Percentiles rank a stretch among this genome's conserved stretches.
Evolutionary conservation across 352 stramenopile species (phyloP).

Genomic region (Globisporangium sylvaticum): DNA sequence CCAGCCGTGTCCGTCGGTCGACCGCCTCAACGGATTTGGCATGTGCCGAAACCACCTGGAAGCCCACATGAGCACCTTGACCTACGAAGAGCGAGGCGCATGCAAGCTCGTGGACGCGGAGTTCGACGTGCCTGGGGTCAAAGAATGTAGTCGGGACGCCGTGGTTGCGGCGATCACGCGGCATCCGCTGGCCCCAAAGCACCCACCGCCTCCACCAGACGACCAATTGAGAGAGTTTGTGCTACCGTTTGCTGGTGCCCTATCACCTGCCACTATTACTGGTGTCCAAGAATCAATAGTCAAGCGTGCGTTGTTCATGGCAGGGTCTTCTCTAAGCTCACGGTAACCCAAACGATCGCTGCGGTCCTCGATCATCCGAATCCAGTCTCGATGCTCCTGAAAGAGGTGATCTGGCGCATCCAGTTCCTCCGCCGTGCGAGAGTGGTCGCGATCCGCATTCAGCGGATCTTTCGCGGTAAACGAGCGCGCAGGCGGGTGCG

Average conservation of each 20-base stretch:
- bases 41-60: conserved; percentile 73
- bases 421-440: conserved; percentile 49
- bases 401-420: conserved; percentile 53
- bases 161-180: conserved; percentile 15
- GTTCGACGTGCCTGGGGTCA: conserved; percentile 59
- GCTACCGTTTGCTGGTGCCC: background rate
- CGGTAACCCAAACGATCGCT: background rate
- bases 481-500: conserved; percentile 41
- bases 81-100: conserved; percentile 39
- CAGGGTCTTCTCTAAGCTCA: background rate
- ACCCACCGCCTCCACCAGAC: conserved; percentile 18
- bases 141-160: conserved; percentile 45
- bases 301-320: background rate
- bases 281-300: background rate
- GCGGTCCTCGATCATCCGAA: conserved; percentile 35
- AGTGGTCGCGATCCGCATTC: conserved; percentile 54
- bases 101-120: conserved; percentile 49
- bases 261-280: background rate
- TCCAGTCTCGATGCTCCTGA: conserved; percentile 35
- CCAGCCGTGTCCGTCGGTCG: conserved; percentile 35
- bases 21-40: conserved; percentile 53
- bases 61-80: conserved; percentile 48
- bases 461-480: conserved; percentile 67
- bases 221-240: background rate
- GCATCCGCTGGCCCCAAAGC: conserved; percentile 53